Base-by-base conservation (phyloP, 2,329 filamentous ascomycete genomes). In the Phaeomoniella chlamydospora region DNA sequence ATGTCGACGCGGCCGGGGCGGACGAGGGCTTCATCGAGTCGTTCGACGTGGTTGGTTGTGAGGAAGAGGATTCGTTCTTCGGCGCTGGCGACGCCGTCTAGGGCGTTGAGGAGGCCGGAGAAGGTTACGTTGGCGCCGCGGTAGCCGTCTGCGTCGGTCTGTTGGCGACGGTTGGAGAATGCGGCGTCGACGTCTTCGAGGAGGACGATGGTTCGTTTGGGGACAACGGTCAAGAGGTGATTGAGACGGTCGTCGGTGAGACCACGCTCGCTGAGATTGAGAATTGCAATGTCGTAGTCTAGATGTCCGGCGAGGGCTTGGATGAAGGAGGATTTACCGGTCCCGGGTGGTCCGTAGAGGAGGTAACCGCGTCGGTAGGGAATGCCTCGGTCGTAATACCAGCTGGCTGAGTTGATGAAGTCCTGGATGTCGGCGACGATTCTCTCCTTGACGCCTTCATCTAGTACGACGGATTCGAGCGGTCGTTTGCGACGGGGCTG, bases 371-470 rank as follows among this genome's bases (percentile, higher is more conserved):
- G 68, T 13, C 87, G 74, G 50, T 94, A 94, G 0, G 88, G 88
- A 43, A 94, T 93, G 2, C 87, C 88, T n/a, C 88, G 77, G 49
- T 94, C 85, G 34, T 86, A 74, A 51, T 94, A 94, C 87, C 88
- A 94, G 44, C 80, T 74, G 39, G 82, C 74, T 26, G 81, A 78
- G 1, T 65, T 63, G 36, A 94, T 64, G 49, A 94, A 94, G 46
- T 90, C 84, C 49, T 74, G 71, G 5, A 94, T 80, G 49, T 94
- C 88, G 18, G 66, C 69, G 3, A 92, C 72, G 26, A 94, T 78
- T 32, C 69, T 65, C 53, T 93, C 84, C 51, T 87, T 84, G 36
- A 96, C 72, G 0, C 87, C 87, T 39, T 77, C 62, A 43, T 92
- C 85, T 14, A 94, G 63, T 4, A 96, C 74, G 4, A 98, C 90